Base-by-base conservation (phyloP, 192 early-diverging fungal species). In the Gryganskiella cystojenkinii region DNA sequence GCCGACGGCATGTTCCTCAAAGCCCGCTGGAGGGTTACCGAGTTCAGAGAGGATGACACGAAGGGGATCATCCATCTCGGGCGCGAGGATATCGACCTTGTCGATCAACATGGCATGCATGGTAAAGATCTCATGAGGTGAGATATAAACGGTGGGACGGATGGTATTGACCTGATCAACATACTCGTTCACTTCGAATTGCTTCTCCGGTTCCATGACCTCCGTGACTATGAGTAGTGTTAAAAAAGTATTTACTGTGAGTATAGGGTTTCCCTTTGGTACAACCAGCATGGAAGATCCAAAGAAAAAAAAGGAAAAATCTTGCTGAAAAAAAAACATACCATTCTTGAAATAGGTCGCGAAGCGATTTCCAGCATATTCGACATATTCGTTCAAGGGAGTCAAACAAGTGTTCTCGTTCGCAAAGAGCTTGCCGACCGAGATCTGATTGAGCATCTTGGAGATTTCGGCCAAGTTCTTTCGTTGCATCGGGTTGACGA, bases 381-480 rank as follows among this genome's bases (percentile, higher is more conserved):
- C 76, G 13, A 98, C 92, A 80, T 95, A 96, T 55, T 91, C 88
- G 70, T 96, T 95, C 35, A 98, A 75, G 30, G 90, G 89, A 52
- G 86, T 81, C 63, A 92, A 57, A 65, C 90, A 91, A 71, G 90
- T 85, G 63, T 92, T 91, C 74, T 86, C 90, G 53, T 85, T 88
- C 9, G 82, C 81, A 80, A 93, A 92, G 52, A 89, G 69, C 75
- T 91, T 93, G 69, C 93, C 93, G 20, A 94, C 94, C n/a, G 95
- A 94, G 44, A 99, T 95, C 70, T 97, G 92, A 70, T 98, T 95
- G 2, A 98, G 86, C 88, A 94, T 95, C 83, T 97, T 98, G 45
- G 94, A 92, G 45, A 97, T 90, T 80, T 87, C 96, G 0, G 95
- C 96, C 65, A 99, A 83, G 75, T 99, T 99, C 83, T 95, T 98